Conservation (phyloP, 257 asterid species). For the Nicotiana benthamiana region DNA sequence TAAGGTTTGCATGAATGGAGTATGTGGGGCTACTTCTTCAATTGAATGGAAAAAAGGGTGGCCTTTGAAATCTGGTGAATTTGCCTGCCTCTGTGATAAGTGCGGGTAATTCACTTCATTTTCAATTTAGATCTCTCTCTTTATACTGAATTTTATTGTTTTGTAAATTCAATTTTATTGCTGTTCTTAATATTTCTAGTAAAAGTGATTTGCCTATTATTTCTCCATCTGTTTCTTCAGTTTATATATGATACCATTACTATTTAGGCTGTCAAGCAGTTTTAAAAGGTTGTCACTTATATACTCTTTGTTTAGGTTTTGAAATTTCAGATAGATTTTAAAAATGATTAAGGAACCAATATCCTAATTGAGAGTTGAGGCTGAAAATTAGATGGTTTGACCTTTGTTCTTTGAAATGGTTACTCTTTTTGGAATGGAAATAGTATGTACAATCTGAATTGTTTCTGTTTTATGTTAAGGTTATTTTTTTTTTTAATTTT, state of each 20-base stretch:
- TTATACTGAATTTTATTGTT: neutral
- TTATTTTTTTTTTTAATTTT: neutral
- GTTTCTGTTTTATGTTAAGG: neutral
- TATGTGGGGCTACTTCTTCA: constrained; percentile 35
- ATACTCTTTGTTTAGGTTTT: neutral
- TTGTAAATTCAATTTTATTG: neutral
- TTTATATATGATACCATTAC: neutral
- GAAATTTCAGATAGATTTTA: neutral
- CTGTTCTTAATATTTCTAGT: neutral
- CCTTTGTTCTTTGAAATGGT: neutral
- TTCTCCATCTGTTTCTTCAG: neutral
- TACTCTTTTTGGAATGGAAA: neutral
- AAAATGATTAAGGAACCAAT: neutral
- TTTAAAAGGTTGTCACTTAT: neutral
- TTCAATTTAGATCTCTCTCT: neutral
- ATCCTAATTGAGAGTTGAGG: neutral
- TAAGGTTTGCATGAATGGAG: constrained; percentile 68
- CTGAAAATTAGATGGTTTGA: neutral
- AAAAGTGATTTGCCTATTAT: neutral
- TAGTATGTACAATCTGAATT: neutral
- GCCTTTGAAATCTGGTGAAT: constrained; percentile 76
- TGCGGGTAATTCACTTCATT: constrained; percentile 52
- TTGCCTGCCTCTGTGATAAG: constrained; percentile 57
- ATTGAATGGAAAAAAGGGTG: constrained; percentile 60
- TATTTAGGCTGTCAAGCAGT: neutral